Evolutionary conservation across 441 rosid genomes (phyloP), one percentile per base, ranked within the genome.

Genomic region (Omphalea diandra): DNA sequence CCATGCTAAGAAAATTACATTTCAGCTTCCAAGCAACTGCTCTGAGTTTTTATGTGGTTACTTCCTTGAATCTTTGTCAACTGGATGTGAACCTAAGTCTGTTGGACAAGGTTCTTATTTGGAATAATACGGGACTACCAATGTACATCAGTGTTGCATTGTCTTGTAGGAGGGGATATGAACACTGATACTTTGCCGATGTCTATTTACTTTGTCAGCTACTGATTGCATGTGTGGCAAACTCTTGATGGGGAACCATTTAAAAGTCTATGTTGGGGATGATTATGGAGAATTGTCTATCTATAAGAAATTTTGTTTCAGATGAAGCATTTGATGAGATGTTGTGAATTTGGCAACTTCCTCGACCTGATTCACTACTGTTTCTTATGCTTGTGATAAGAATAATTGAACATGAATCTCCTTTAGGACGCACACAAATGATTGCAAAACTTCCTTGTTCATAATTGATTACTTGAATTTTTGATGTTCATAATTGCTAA

Each of bases 391-490:
- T 33, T 11, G 53, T 49, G 38, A 64, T 18, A 52, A 17, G 56
- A 47, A 31, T 22, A 27, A 47, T 26, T 18, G 67, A 63, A 31
- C 26, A 32, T 65, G 50, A 52, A 36, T 31, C 36, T 67, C 40
- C n/a, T 43, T 53, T 46, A 47, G n/a, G 43, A 40, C 17, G 18
- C 29, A 24, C 52, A 55, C 7, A n/a, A 24, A 18, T 52, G 9
- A 26, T 29, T 64, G 69, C 73, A 63, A 70, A n/a, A 31, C 11
- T 53, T 27, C 18, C 43, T 59, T 54, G 40, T n/a, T 59, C 55
- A 33, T 4, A n/a, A 15, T 33, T 4, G 10, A 40, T 29, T 27
- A 9, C 53, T 52, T 27, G 5, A 27, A 36, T 35, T 35, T 46
- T 24, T 2, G 29, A 4, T 57, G 47, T 20, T 0, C 1, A 47